These are phyloP conservation scores for Sordaria brevicollis DNA, from an alignment of 495 filamentous ascomycete species.

Conservation along the genomic window DNA sequence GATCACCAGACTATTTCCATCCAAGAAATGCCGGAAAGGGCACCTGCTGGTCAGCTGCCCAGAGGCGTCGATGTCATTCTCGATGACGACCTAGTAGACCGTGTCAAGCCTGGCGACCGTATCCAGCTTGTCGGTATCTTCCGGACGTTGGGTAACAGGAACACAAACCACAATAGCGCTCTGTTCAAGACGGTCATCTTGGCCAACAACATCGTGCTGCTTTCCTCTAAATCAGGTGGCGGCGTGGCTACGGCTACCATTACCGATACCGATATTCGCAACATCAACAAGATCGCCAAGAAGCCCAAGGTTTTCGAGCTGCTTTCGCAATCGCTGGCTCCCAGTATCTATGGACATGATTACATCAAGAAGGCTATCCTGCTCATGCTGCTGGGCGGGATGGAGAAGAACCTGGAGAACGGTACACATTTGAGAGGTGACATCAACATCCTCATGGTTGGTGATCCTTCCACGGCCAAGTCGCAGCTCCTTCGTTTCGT, in stretches of 20 bases:
- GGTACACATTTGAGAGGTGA: conserved; percentile 96
- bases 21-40: conserved; percentile 98
- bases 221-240: conserved; percentile 92
- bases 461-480: conserved; percentile 97
- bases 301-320: conserved; percentile 90
- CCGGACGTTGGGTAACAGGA: conserved; percentile 86
- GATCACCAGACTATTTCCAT: conserved; percentile 98
- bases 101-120: conserved; percentile 88
- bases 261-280: conserved; percentile 95
- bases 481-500: conserved; percentile 97
- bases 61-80: conserved; percentile 95
- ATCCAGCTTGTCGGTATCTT: conserved; percentile 95
- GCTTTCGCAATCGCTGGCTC: conserved; percentile 92
- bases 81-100: conserved; percentile 94
- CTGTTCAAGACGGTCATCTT: conserved; percentile 89
- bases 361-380: conserved; percentile 98
- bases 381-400: conserved; percentile 92
- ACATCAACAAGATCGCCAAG: conserved; percentile 97
- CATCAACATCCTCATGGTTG: conserved; percentile 99
- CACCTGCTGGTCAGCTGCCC: conserved; percentile 90
- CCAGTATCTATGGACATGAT: conserved; percentile 94
- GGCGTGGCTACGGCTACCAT: conserved; percentile 87
- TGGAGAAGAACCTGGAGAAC: conserved; percentile 98
- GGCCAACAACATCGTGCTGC: conserved; percentile 88
- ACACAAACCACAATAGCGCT: conserved; percentile 73